Evolutionary conservation across 2,329 filamentous ascomycete species (phyloP), one percentile per base, ranked within the genome.

Genomic region (Diaporthe citri): DNA sequence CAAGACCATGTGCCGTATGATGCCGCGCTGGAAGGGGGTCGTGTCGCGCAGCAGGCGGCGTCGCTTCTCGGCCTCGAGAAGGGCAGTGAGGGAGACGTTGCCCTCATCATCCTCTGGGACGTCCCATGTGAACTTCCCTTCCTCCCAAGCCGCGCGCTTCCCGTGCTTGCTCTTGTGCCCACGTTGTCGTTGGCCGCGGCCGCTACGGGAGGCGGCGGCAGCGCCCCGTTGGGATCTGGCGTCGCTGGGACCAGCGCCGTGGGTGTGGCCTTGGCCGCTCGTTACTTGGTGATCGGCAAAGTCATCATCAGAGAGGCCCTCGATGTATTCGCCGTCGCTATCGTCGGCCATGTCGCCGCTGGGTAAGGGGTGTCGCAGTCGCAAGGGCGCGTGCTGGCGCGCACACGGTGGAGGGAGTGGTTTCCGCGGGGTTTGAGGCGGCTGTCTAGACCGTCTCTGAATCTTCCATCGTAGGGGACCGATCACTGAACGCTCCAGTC

Each of bases 1-100:
- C 31, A 99, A 88, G 74, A 98, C 92, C 67, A 98, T 86, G 84
- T 99, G 96, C n/a, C 97, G 93, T 84, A 99, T 99, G 80, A 99
- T 99, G 77, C 97, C 97, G 79, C 97, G 91, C 85, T 99, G 97
- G 72, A 99, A 88, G 17, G 97, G 97, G 64, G 96, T 98, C 39
- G 97, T 98, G 83, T 99, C 97, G 83, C 95, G 94, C 76, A 97
- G 88, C 76, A 98, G 86, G 79, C 96, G 94, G 79, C 84, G 85
- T 75, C 95, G 91, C 87, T 97, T 97, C 82, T 94, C 92, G 31
- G 95, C 94, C 83, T 97, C 95, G 66, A 95, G 88, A 41, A 94
- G 84, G 31, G 93, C 93, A 77, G 94, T 92, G 55, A 97, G 90
- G 74, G 92, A 92, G 78, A 97, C 91, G 74, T 92, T 92, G 60